Percentiles rank a stretch among this genome's conserved stretches.
phyloP scores from a whole-genome alignment of 2,329 filamentous ascomycete genomes.

The Trichophyton equinum region DNA sequence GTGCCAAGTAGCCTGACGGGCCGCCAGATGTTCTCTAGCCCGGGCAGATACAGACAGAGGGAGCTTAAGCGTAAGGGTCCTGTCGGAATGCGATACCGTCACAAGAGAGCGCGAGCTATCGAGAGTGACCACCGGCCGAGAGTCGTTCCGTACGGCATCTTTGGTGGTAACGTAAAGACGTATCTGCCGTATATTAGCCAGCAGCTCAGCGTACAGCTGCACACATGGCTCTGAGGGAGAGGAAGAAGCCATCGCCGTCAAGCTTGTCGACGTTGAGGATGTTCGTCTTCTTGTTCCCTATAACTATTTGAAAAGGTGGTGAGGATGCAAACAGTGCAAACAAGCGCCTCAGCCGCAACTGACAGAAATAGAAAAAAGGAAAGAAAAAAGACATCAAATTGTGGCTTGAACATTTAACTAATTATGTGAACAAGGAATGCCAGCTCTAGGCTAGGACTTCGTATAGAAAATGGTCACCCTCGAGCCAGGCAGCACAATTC shows the following conservation, averaged over 20 bases:
- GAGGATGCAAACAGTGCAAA: slow-evolving; percentile 8
- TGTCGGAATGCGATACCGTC: slow-evolving; percentile 21
- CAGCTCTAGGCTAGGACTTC: neutral
- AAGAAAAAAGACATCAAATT: neutral
- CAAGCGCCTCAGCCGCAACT: neutral
- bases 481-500: neutral
- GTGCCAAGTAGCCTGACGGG: neutral
- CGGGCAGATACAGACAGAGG: slow-evolving; percentile 29
- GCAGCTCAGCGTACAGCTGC: slow-evolving; percentile 46
- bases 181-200: slow-evolving; percentile 49
- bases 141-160: neutral
- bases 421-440: neutral
- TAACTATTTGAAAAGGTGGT: neutral
- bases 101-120: slow-evolving; percentile 26
- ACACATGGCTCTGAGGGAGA: slow-evolving; percentile 12
- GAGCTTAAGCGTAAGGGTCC: slow-evolving; percentile 35
- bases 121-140: slow-evolving; percentile 19
- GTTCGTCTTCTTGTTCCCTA: neutral
- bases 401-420: neutral
- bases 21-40: slow-evolving; percentile 14
- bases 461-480: neutral
- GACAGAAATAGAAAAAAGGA: neutral
- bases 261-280: neutral
- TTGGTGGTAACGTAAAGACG: slow-evolving; percentile 44
- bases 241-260: neutral